Conservation (phyloP, 257 asterid species). For the Penstemon barbatus region DNA sequence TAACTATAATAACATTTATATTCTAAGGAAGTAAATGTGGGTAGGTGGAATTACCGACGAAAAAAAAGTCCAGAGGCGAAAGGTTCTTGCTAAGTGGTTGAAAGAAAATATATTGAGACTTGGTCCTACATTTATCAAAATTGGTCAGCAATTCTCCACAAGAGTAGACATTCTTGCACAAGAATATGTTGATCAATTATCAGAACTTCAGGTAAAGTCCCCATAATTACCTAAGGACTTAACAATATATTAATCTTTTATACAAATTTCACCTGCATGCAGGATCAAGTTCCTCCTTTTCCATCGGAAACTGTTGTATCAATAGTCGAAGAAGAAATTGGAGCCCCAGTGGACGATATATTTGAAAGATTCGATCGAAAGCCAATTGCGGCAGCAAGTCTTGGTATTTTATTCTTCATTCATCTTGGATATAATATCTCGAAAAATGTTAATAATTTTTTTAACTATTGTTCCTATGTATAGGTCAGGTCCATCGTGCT, state of each 20-base stretch:
- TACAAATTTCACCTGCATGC: slow-evolving; percentile 23
- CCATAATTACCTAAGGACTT: not conserved
- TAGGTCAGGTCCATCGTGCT: slow-evolving; percentile 98
- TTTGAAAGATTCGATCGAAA: slow-evolving; percentile 78
- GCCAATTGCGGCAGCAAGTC: slow-evolving; percentile 97
- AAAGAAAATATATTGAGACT: too few relatives aligned
- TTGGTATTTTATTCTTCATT: slow-evolving; percentile 57
- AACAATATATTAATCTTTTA: not conserved
- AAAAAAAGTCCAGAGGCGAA: too few relatives aligned
- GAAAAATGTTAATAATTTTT: not conserved
- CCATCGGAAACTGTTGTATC: slow-evolving; percentile 80
- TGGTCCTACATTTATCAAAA: too few relatives aligned
- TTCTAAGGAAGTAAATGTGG: slow-evolving; percentile 23
- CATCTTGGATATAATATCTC: not conserved
- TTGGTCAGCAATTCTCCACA: too few relatives aligned
- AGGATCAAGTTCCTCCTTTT: slow-evolving; percentile 99
- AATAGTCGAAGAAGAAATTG: slow-evolving; percentile 84
- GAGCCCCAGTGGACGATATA: slow-evolving; percentile 52
- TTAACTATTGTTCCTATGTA: slow-evolving; percentile 20
- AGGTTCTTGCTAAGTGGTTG: too few relatives aligned
- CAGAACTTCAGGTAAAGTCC: too few relatives aligned
- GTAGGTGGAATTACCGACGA: too few relatives aligned
- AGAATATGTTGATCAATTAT: too few relatives aligned
- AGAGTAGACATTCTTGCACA: too few relatives aligned
- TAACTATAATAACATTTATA: slow-evolving; percentile 18